These are phyloP conservation scores for Saxophila tyrrhenica DNA, from an alignment of 495 filamentous ascomycete species.

Conservation along the genomic window DNA sequence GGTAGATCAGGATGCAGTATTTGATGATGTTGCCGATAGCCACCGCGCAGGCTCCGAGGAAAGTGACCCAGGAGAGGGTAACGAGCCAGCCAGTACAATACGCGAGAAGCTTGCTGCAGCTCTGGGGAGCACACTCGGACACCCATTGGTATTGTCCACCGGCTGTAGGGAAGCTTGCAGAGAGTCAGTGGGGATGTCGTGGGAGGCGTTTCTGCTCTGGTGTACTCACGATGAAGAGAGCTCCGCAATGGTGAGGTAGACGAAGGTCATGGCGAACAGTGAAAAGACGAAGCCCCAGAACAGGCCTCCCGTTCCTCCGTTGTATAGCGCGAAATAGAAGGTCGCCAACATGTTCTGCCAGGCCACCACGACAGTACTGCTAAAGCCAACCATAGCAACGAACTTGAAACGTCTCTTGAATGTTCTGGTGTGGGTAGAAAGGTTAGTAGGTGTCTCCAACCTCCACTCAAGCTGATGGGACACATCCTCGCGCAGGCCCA, in stretches of 20 bases:
- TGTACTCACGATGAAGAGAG: neutral
- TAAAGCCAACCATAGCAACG: conserved; percentile 6
- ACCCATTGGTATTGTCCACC: conserved; percentile 42
- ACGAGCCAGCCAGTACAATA: conserved; percentile 33
- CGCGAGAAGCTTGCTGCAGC: conserved; percentile 29
- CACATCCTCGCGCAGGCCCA: too few species aligned
- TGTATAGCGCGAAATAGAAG: conserved; percentile 6
- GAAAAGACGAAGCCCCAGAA: conserved; percentile 4
- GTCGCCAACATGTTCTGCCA: conserved; percentile 8
- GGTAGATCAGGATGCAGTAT: conserved; percentile 3
- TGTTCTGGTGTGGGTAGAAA: too few species aligned
- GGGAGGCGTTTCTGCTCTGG: neutral
- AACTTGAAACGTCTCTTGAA: conserved; percentile 7
- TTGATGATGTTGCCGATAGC: conserved; percentile 8
- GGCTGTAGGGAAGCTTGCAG: neutral
- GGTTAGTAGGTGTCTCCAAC: too few species aligned
- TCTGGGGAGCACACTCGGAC: conserved; percentile 34
- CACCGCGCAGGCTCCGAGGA: neutral
- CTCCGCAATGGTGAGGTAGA: conserved; percentile 3
- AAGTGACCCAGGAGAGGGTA: conserved; percentile 20
- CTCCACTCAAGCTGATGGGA: too few species aligned
- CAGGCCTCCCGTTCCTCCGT: conserved; percentile 13
- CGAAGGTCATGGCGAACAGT: conserved; percentile 5
- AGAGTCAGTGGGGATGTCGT: neutral
- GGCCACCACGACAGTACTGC: conserved; percentile 6